Evolutionary conservation across 805 yeast species (phyloP).

Genomic region (Wickerhamomyces mucosus): DNA sequence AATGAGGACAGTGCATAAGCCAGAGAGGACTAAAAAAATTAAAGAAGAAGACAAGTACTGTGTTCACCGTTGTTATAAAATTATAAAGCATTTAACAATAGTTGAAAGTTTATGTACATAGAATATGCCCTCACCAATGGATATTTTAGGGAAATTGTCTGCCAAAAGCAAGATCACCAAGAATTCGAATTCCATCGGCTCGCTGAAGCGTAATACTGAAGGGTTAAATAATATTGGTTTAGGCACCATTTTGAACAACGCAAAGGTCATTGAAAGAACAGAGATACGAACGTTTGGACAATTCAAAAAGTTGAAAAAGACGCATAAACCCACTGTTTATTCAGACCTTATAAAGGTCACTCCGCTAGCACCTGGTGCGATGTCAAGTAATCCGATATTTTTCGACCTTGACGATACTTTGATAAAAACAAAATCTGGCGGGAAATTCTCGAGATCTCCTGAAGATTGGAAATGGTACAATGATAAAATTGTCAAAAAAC

Average conservation of each 20-base stretch:
- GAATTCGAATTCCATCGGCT: no score
- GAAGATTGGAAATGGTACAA: conserved; percentile 71
- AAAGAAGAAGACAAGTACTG: no score
- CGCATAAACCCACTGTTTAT: conserved; percentile 25
- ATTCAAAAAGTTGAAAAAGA: background rate
- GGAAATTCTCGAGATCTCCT: conserved; percentile 45
- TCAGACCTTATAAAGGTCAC: conserved; percentile 35
- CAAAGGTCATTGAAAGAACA: background rate
- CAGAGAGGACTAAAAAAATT: no score
- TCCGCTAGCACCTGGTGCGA: conserved; percentile 26
- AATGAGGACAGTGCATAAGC: no score
- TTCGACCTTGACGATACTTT: conserved; percentile 86
- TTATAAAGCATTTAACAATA: no score
- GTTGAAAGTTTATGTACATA: no score
- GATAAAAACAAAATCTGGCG: conserved; percentile 54
- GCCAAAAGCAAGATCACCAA: conserved; percentile 1
- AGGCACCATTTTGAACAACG: background rate
- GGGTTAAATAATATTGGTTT: no score
- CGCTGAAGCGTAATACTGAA: no score
- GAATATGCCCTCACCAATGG: background rate
- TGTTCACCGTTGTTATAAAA: no score
- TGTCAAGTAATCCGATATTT: conserved; percentile 32
- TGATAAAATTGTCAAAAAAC: conserved; percentile 15
- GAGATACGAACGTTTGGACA: background rate
- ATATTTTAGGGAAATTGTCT: background rate